Evolutionary conservation across 768 basidiomycete genomes (phyloP).

Genomic region (Chalciporus piperatus): DNA sequence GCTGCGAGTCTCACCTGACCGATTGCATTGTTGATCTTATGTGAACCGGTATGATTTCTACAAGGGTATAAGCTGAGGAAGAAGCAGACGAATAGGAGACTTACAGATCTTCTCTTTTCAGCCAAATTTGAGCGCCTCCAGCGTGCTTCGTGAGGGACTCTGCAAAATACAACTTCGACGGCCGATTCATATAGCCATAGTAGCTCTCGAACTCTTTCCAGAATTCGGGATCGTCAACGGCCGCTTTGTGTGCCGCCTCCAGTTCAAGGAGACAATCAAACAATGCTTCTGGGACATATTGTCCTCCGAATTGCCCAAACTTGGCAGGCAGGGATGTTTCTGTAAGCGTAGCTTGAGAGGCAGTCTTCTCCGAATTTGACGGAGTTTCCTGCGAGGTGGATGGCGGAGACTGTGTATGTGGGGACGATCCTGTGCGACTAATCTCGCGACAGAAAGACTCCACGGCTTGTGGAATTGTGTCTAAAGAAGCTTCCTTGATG

Average conservation of each 20-base stretch:
- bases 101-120: conserved; percentile 92
- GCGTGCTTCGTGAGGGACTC: conserved; percentile 86
- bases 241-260: conserved; percentile 85
- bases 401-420: conserved; percentile 3
- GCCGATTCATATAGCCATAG: conserved; percentile 94
- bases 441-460: conserved; percentile 76
- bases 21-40: conserved; percentile 99
- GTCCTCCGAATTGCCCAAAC: conserved; percentile 95
- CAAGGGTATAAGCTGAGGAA: conserved; percentile 3
- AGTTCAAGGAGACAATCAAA: conserved; percentile 90
- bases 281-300: conserved; percentile 96
- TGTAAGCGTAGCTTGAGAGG: conserved; percentile 28
- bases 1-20: conserved; percentile 64
- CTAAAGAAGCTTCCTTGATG: conserved; percentile 62
- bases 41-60: conserved; percentile 97
- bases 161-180: conserved; percentile 88
- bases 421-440: conserved; percentile 39
- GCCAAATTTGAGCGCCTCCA: conserved; percentile 95
- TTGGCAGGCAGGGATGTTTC: conserved; percentile 63
- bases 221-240: conserved; percentile 85
- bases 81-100: conserved; percentile 21
- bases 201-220: conserved; percentile 87
- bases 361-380: conserved; percentile 6
- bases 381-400: neutral
- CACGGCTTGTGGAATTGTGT: conserved; percentile 50